These are phyloP conservation scores for Candida patagonica DNA, from an alignment of 805 yeast genomes.

Conservation along the genomic window DNA sequence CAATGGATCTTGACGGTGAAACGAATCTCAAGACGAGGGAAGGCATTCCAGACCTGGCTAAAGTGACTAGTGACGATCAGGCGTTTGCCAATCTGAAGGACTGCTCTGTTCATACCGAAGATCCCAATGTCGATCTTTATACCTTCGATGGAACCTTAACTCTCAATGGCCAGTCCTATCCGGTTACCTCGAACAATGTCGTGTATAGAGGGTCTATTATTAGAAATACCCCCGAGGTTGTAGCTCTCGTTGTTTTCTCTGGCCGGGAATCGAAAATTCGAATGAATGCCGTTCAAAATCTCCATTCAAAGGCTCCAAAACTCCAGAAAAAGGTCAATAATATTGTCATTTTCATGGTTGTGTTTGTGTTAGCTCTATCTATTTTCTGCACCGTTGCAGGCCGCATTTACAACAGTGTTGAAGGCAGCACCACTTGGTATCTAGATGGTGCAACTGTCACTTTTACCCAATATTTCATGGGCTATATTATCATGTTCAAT, in stretches of 20 bases:
- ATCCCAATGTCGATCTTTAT: slow-evolving; percentile 86
- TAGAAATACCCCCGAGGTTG: slow-evolving; percentile 65
- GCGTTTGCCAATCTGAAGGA: slow-evolving; percentile 27
- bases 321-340: slow-evolving; percentile 72
- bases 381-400: slow-evolving; percentile 79
- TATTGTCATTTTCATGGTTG: slow-evolving; percentile 82
- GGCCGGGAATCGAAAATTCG: slow-evolving; percentile 95
- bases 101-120: slow-evolving; percentile 48
- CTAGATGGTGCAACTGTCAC: slow-evolving; percentile 65
- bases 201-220: slow-evolving; percentile 83
- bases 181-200: slow-evolving; percentile 76
- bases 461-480: slow-evolving; percentile 83
- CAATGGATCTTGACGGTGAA: slow-evolving; percentile 97
- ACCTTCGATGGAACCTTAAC: slow-evolving; percentile 68
- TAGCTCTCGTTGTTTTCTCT: slow-evolving; percentile 81
- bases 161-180: slow-evolving; percentile 34
- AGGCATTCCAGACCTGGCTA: slow-evolving; percentile 57
- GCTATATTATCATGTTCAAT: slow-evolving; percentile 94
- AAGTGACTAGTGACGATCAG: slow-evolving; percentile 39
- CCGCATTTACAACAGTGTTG: slow-evolving; percentile 37
- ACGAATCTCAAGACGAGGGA: slow-evolving; percentile 74
- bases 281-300: slow-evolving; percentile 87
- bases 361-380: slow-evolving; percentile 63
- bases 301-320: slow-evolving; percentile 89
- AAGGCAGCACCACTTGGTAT: slow-evolving; percentile 58